Evolutionary conservation across 2,329 filamentous ascomycete species (phyloP), one percentile per base, ranked within the genome.

Genomic region (Saccharata proteae): DNA sequence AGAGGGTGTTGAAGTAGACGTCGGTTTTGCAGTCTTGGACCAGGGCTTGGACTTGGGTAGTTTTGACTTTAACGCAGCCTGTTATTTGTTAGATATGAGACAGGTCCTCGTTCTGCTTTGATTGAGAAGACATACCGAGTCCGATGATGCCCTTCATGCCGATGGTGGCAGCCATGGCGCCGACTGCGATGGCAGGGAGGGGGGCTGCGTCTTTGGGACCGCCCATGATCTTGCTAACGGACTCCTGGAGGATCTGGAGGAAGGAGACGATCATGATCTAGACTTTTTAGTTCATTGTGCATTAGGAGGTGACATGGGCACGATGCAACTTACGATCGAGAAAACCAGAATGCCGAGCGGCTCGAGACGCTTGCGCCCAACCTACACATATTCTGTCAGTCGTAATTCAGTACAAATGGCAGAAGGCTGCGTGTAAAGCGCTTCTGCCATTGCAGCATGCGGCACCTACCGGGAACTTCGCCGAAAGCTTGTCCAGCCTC

Each of bases 1-100:
- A 74, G 5, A 75, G 61, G 0, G 71, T 70, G 46, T 77, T 77
- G 56, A 77, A 77, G 40, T 72, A 61, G 12, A 77, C 71, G 38
- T 77, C 72, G 0, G 69, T 72, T 47, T 74, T 72, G 48, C 71
- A 75, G 43, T 77, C 71, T 45, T 75, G 71, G 0, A 66, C 71
- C 4, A 80, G 53, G 0, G 72, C 72, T 40, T 75, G 71, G 0
- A 77, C 72, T 43, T 75, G 71, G 0, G 71, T 74, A 3, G 72
- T 76, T 41, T 75, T 74, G 40, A 77, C 66, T 3, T 61, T 56
- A 3, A 65, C 58, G 43, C 72, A 76, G 25, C 67, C n/a, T n/a
- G n/a, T n/a, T n/a, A n/a, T n/a, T n/a, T n/a, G n/a, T n/a, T n/a
- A n/a, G n/a, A n/a, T n/a, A n/a, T n/a, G n/a, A n/a, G n/a, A n/a